Evolutionary conservation across 2,329 filamentous ascomycete genomes (phyloP), one percentile per base, ranked within the genome.

Genomic region (Phoma sp.): DNA sequence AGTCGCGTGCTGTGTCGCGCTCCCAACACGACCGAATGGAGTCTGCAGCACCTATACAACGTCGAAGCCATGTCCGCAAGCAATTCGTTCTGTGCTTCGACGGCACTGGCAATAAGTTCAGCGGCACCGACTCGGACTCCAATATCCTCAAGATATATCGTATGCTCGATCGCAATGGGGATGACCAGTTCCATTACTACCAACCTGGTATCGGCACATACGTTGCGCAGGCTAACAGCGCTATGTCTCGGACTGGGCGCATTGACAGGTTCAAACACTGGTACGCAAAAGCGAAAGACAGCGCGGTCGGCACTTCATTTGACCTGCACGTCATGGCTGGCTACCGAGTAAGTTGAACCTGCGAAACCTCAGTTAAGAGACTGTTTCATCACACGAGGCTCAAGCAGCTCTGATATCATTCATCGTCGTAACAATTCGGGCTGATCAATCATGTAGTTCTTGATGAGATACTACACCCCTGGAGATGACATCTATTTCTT

Each of bases 241-340:
- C 81, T 7, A 76, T 88, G 36, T 83, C 82, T 1, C 83, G 85
- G 60, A 88, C 83, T 0, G 81, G 84, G 10, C 65, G 80, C 0
- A 70, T 81, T 18, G 83, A 85, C 6, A 82, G 85, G 12, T 64
- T 90, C 51, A 83, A 82, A 57, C 87, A 85, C 7, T 90, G 86
- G 84, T 89, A 87, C 66, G 76, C 81, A 36, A 90, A 91, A 63
- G 86, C 88, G 55, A 91, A 91, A 62, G 91, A 95, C 72, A 90
- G 88, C 3, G 91, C 90, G 9, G 75, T 96, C 17, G 69, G 69
- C 1, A 89, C 88, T 0, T 91, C 88, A 0, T 93, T 96, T 60
- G 90, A 89, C 61, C 83, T 91, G 51, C 91, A 95, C 75, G 91
- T 95, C 10, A 90, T 95, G 63, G 90, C 87, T 7, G 91, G 90